Evolutionary conservation across 495 filamentous ascomycete genomes (phyloP), one percentile per base, ranked within the genome.

Genomic region (Neurospora hispaniola): DNA sequence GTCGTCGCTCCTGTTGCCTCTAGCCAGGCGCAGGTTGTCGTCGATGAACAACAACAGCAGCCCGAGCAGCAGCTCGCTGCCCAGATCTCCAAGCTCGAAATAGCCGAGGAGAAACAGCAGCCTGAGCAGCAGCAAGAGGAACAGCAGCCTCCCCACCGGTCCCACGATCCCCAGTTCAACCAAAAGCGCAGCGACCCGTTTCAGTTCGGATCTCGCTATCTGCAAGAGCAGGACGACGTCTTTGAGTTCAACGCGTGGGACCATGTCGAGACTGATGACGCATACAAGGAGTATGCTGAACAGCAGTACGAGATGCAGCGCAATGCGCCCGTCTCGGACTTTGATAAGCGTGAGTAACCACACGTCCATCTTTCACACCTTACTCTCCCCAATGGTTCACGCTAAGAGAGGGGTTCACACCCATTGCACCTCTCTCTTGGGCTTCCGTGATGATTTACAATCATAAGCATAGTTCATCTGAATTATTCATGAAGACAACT

Each of bases 161-260:
- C 83, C 62, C 86, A 89, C 78, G 84, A 89, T 81, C 86, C 85
- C 31, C 80, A 85, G 70, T 81, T 87, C 76, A 90, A 89, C 78
- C 85, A 90, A 80, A 99, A 98, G 85, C 87, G 93, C 72, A 92
- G 80, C 78, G 92, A 97, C 75, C 96, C 96, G 42, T 99, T 99
- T 82, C 89, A 94, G 81, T 99, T 99, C 81, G 96, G 96, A 71
- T 94, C 93, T 12, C 93, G 96, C 68, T 90, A 87, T 75, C 90
- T 99, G 46, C 88, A 91, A 74, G 83, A 93, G 77, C 87, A 89
- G 75, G 93, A 96, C 82, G 87, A 98, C 77, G 90, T 96, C 75
- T 98, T 92, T 83, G 91, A 94, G 78, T 95, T 94, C 89, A 99
- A 99, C 81, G 96, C 96, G 46, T 99, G 96, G 96, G 96, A 99